These are phyloP conservation scores for Tuber umbilicatum DNA, from an alignment of 495 filamentous ascomycete genomes.

Conservation along the genomic window DNA sequence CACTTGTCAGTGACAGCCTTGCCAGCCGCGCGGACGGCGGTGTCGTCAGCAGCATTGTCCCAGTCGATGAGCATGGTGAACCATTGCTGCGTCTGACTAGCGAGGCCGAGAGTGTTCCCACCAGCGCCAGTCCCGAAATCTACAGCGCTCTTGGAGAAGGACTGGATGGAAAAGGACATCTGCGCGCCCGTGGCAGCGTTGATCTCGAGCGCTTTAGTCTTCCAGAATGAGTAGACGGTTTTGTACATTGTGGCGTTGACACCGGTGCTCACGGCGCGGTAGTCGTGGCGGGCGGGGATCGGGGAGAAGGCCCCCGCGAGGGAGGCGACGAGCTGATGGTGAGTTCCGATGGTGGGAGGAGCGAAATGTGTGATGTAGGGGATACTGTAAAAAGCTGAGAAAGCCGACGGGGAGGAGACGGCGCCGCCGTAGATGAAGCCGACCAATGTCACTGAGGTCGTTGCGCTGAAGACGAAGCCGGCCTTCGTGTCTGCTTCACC, in stretches of 20 bases:
- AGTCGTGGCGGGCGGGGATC: slow-evolving; percentile 31
- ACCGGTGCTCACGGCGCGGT: slow-evolving; percentile 27
- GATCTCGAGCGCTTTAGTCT: slow-evolving; percentile 19
- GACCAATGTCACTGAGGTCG: neutral
- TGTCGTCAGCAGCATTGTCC: slow-evolving; percentile 14
- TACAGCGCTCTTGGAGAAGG: slow-evolving; percentile 22
- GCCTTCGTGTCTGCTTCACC: slow-evolving; percentile 8
- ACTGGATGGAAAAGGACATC: slow-evolving; percentile 41
- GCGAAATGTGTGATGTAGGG: neutral
- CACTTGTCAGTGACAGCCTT: slow-evolving; percentile 9
- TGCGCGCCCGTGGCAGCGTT: slow-evolving; percentile 32
- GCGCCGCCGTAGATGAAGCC: neutral
- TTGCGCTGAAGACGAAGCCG: neutral
- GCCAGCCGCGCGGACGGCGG: slow-evolving; percentile 3
- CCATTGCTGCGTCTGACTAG: slow-evolving; percentile 15
- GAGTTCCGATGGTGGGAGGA: neutral
- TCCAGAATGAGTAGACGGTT: slow-evolving; percentile 40
- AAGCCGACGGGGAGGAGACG: neutral
- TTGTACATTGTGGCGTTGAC: slow-evolving; percentile 41
- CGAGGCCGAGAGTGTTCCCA: slow-evolving; percentile 10
- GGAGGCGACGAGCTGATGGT: slow-evolving; percentile 1
- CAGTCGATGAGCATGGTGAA: slow-evolving; percentile 14
- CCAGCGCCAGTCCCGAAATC: slow-evolving; percentile 12
- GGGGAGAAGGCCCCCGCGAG: neutral
- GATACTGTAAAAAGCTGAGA: slow-evolving; percentile 7